Conservation (phyloP, 2,329 filamentous ascomycete genomes). For the Macrophomina pseudophaseolina region DNA sequence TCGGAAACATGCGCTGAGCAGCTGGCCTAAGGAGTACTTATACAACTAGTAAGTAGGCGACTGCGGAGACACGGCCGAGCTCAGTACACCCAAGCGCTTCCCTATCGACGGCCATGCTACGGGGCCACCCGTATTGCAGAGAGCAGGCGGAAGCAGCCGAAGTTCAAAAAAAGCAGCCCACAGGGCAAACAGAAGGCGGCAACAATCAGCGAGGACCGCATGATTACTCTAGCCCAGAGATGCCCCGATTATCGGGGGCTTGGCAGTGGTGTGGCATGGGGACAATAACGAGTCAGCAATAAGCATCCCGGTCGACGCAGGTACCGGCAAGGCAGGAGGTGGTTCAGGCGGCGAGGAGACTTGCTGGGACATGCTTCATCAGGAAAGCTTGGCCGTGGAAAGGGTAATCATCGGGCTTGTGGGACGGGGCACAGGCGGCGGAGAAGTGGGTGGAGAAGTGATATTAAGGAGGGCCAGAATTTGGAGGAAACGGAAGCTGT, state of each 20-base stretch:
- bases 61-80: background rate
- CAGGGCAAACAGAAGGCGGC: background rate
- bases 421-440: background rate
- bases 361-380: conserved; percentile 8
- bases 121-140: background rate
- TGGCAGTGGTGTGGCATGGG: background rate
- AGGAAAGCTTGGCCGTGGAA: background rate
- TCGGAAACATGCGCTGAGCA: background rate
- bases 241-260: conserved; percentile 18
- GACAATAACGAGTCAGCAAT: background rate
- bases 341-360: conserved; percentile 7
- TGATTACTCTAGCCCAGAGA: background rate
- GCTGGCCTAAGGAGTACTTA: conserved; percentile 5
- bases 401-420: background rate
- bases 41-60: background rate
- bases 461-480: conserved; percentile 1
- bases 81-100: background rate
- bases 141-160: background rate
- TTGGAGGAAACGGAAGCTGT: background rate
- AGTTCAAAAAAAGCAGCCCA: background rate
- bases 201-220: background rate
- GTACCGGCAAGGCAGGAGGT: background rate
- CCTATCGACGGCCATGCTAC: background rate
- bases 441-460: background rate
- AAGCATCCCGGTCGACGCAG: background rate